These are phyloP conservation scores for Epichloe baconii DNA, from an alignment of 2,329 filamentous ascomycete genomes.

Conservation along the genomic window DNA sequence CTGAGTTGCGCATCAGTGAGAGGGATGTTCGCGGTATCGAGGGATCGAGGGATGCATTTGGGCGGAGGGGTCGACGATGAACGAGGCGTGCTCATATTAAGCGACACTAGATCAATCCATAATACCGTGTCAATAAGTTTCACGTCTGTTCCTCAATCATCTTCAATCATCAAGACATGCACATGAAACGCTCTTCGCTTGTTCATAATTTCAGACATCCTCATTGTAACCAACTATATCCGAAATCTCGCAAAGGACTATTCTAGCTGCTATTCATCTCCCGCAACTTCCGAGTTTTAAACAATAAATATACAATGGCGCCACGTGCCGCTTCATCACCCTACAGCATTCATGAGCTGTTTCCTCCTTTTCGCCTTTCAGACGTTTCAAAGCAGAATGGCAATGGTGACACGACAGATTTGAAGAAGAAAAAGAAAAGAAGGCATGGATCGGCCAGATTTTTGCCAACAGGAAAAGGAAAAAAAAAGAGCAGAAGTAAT, in stretches of 20 bases:
- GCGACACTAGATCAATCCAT: neutral
- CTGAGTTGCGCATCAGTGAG: conserved; percentile 65
- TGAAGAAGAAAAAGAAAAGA: conserved; percentile 1
- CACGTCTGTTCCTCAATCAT: neutral
- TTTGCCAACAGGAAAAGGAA: conserved; percentile 11
- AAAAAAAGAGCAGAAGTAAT: conserved; percentile 5
- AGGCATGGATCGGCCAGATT: neutral
- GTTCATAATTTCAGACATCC: conserved; percentile 8
- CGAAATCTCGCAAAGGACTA: neutral
- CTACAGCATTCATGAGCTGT: conserved; percentile 12
- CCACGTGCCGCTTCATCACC: conserved; percentile 10
- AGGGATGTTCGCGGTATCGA: conserved; percentile 63
- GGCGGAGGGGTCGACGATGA: conserved; percentile 20
- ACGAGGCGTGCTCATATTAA: neutral
- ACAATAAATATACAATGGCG: conserved; percentile 20
- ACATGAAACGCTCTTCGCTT: neutral
- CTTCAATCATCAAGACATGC: neutral
- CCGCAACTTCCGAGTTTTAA: conserved; percentile 6
- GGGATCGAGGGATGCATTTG: conserved; percentile 33
- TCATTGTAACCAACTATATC: neutral
- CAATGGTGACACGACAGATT: conserved; percentile 12
- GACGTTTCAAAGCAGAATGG: conserved; percentile 10
- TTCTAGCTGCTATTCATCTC: neutral
- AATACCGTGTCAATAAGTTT: too few relatives aligned
- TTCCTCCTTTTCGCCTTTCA: conserved; percentile 11